Evolutionary conservation across 768 basidiomycete species (phyloP).

Genomic region (Pleurotus sapidus): DNA sequence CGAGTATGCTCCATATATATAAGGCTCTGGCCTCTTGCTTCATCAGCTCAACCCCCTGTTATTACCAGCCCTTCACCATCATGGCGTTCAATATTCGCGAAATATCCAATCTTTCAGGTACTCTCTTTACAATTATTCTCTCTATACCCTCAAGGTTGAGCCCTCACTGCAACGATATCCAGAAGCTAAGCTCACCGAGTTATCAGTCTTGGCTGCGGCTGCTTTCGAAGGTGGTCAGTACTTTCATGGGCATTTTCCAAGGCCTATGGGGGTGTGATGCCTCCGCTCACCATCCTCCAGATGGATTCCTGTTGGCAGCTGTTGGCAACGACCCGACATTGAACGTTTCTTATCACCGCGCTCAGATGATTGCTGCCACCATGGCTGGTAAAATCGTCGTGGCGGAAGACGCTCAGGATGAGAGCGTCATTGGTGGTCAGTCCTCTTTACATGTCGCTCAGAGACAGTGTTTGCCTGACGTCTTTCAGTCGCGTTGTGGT

Average conservation of each 20-base stretch:
- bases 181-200: slow-evolving; percentile 1
- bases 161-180: neutral
- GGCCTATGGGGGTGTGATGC: neutral
- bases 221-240: slow-evolving; percentile 9
- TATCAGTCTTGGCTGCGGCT: slow-evolving; percentile 3
- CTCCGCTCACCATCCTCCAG: neutral
- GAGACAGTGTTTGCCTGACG: neutral
- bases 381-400: slow-evolving; percentile 7
- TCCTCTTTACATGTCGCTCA: neutral
- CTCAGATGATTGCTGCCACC: slow-evolving; percentile 6
- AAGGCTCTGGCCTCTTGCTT: neutral
- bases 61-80: neutral
- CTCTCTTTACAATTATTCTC: neutral
- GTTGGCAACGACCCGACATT: slow-evolving; percentile 5
- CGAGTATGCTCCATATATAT: neutral
- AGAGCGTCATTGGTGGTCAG: neutral
- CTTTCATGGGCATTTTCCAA: neutral
- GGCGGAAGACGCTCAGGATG: neutral
- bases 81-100: slow-evolving; percentile 1
- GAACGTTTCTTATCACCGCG: slow-evolving; percentile 8
- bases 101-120: slow-evolving; percentile 6
- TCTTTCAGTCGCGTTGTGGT: slow-evolving; percentile 3
- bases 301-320: slow-evolving; percentile 5
- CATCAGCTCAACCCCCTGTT: neutral
- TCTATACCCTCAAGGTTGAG: neutral